These are phyloP conservation scores for Penicillium desertorum DNA, from an alignment of 495 filamentous ascomycete genomes.

Conservation along the genomic window DNA sequence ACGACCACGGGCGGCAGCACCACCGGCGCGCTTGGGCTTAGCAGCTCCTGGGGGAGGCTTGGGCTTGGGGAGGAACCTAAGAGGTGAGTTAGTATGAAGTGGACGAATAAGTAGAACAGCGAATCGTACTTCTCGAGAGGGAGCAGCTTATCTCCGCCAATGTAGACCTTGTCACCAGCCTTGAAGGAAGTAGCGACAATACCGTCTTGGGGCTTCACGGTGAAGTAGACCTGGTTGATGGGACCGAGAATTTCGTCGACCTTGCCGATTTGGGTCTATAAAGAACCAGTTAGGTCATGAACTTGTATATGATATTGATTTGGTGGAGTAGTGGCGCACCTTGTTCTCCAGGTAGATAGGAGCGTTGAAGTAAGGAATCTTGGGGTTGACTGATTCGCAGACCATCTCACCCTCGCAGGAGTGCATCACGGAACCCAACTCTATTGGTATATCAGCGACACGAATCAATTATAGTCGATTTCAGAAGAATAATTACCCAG, in stretches of 20 bases:
- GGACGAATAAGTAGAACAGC: neutral
- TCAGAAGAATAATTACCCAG: constrained; percentile 48
- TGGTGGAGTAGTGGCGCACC: constrained; percentile 42
- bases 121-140: constrained; percentile 73
- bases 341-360: constrained; percentile 99
- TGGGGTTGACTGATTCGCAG: constrained; percentile 87
- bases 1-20: constrained; percentile 40
- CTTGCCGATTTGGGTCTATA: constrained; percentile 58
- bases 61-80: constrained; percentile 87
- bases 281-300: constrained; percentile 21
- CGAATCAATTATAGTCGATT: constrained; percentile 1
- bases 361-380: constrained; percentile 98
- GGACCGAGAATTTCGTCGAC: constrained; percentile 75
- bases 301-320: neutral
- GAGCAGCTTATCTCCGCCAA: constrained; percentile 88
- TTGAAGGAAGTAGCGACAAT: constrained; percentile 96
- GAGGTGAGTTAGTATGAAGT: constrained; percentile 19
- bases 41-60: constrained; percentile 70
- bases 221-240: constrained; percentile 97
- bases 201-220: constrained; percentile 92
- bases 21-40: constrained; percentile 59
- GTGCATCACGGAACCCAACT: constrained; percentile 93
- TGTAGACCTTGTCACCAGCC: constrained; percentile 93
- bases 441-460: constrained; percentile 44
- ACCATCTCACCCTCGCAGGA: constrained; percentile 95